Evolutionary conservation across 768 basidiomycete species (phyloP).

Genomic region (Boletus sensibilis): DNA sequence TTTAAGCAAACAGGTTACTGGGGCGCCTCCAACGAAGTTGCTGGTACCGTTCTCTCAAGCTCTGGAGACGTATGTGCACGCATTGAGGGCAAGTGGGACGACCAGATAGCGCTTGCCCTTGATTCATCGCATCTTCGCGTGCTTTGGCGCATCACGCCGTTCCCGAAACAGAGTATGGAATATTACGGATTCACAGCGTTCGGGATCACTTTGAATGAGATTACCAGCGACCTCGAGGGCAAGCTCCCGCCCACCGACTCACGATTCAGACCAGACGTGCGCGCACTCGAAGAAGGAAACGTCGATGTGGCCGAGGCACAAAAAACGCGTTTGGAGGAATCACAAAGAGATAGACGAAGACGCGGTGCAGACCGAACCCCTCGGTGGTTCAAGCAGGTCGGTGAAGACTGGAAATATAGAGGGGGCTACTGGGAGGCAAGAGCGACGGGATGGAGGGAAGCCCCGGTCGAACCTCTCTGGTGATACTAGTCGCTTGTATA

Average conservation of each 20-base stretch:
- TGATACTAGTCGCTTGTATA: constrained; percentile 30
- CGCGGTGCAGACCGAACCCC: constrained; percentile 58
- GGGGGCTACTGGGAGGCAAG: constrained; percentile 87
- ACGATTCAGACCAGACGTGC: constrained; percentile 75
- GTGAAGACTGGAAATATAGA: constrained; percentile 70
- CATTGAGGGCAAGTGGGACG: constrained; percentile 91
- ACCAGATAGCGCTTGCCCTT: constrained; percentile 67
- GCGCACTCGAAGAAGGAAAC: constrained; percentile 78
- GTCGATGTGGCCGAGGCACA: constrained; percentile 68
- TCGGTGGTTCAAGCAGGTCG: constrained; percentile 71
- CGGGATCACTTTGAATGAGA: constrained; percentile 78
- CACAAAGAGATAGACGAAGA: constrained; percentile 71
- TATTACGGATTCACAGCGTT: constrained; percentile 84
- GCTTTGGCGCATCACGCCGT: constrained; percentile 75
- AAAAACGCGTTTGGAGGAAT: constrained; percentile 71
- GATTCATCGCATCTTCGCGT: constrained; percentile 68
- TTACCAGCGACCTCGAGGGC: constrained; percentile 60
- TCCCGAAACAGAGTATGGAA: constrained; percentile 66
- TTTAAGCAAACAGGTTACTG: constrained; percentile 87
- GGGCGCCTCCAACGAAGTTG: constrained; percentile 72
- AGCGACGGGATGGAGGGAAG: constrained; percentile 59
- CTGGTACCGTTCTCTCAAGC: constrained; percentile 55
- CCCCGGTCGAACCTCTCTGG: constrained; percentile 56
- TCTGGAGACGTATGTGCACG: constrained; percentile 55
- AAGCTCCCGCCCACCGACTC: constrained; percentile 81